Conservation (phyloP, 2,329 filamentous ascomycete genomes). For the Leptographium wingfieldii region DNA sequence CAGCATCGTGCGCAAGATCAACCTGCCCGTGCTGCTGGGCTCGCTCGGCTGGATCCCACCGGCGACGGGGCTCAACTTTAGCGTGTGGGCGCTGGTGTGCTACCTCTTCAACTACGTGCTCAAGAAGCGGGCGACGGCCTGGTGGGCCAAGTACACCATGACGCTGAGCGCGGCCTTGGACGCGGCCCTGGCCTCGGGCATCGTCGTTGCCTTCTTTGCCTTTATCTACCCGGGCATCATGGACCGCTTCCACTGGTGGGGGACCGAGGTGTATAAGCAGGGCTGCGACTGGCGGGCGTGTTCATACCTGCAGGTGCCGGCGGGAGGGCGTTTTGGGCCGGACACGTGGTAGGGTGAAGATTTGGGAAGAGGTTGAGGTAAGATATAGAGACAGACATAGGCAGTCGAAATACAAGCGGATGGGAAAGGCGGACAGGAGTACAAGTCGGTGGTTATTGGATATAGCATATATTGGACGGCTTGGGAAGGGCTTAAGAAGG, state of each 20-base stretch:
- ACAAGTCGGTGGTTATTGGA: no score
- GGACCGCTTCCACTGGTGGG: conserved; percentile 72
- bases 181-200: conserved; percentile 68
- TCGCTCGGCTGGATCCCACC: conserved; percentile 79
- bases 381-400: not conserved
- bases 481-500: not conserved
- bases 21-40: conserved; percentile 72
- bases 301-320: conserved; percentile 49
- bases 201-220: conserved; percentile 75
- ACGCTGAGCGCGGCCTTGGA: conserved; percentile 73
- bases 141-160: conserved; percentile 92
- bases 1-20: conserved; percentile 62
- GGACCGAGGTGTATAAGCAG: conserved; percentile 71
- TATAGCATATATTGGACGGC: no score
- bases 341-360: conserved; percentile 35
- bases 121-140: conserved; percentile 53
- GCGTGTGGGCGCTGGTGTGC: conserved; percentile 74
- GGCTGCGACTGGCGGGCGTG: conserved; percentile 81
- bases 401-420: not conserved
- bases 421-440: no score
- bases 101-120: conserved; percentile 73
- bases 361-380: no score
- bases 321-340: conserved; percentile 55
- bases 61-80: conserved; percentile 77
- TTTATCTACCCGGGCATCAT: conserved; percentile 72